Base-by-base conservation (phyloP, 2,329 filamentous ascomycete genomes). In the Xylaria sp. region DNA sequence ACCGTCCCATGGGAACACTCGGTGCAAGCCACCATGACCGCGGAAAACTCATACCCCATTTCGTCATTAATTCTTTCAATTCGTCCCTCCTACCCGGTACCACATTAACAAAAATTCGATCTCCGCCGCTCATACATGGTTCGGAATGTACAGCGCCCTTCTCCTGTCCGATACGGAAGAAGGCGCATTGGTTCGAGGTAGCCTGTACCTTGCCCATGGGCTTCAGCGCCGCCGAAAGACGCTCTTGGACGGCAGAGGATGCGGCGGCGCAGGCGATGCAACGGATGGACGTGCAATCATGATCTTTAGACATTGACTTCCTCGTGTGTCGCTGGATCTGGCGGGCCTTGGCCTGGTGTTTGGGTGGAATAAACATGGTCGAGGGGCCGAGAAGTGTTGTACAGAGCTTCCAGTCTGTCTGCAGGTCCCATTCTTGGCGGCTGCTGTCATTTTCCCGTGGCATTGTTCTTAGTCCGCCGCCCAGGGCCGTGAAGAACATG, bases 331-430 rank as follows among this genome's bases (percentile, higher is more conserved):
- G 61, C 55, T 78, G 74, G 0, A 69, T 66, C 0, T 59, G 8
- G 1, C 77, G 72, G 0, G 78, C 77, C 1, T 58, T 39, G 0
- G 60, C 8, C 35, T 75, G 73, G 44, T 73, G 65, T 0, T 63
- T 18, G 0, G 68, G 37, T 1, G 73, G 69, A 19, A 78, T 72
- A 69, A 81, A 81, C 16, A 80, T 69, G 0, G 79, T 81, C 2
- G 73, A 66, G 0, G 79, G 77, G 2, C 79, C 79, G 1, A 79
- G 72, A 8, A 81, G 72, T 0, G 78, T 77, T 2, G 77, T 74
- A 63, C 75, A 77, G 0, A 81, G 70, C 69, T 81, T 81, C 77
- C 78, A 81, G 63, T 76, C 71, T n/a, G 76, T 76, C 50, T 71
- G 68, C 16, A 68, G 59, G 49, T 69, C 58, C 10, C 66, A 46